Percentiles rank a stretch among this genome's conserved stretches.
phyloP scores from a whole-genome alignment of 768 basidiomycete genomes.

The Russula earlei region DNA sequence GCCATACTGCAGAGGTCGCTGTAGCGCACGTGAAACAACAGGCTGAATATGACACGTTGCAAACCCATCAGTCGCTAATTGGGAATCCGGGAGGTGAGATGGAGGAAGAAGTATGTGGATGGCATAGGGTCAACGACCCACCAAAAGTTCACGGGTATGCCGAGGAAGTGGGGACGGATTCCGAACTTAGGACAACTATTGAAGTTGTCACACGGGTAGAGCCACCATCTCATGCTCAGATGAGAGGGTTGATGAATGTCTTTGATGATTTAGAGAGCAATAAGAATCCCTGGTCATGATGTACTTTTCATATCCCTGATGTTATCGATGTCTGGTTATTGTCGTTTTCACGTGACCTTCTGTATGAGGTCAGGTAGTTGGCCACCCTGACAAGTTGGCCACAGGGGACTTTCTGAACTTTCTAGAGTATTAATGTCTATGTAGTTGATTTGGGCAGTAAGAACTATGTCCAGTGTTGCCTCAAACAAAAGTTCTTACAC shows the following conservation, averaged over 20 bases:
- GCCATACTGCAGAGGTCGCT: conserved; percentile 43
- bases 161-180: background rate
- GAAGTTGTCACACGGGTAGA: conserved; percentile 23
- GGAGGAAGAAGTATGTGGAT: conserved; percentile 27
- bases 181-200: conserved; percentile 12
- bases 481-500: no score
- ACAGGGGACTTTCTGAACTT: no score
- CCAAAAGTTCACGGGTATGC: background rate
- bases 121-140: conserved; percentile 13
- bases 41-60: conserved; percentile 41
- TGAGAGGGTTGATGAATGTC: conserved; percentile 21
- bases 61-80: conserved; percentile 41
- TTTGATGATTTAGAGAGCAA: conserved; percentile 32
- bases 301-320: background rate
- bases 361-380: no score
- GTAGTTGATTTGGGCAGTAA: no score
- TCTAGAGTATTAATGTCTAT: no score
- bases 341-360: no score
- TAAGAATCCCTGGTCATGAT: conserved; percentile 53
- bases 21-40: conserved; percentile 45
- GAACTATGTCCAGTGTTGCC: no score
- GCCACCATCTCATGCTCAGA: conserved; percentile 37
- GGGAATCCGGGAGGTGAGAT: conserved; percentile 35
- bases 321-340: no score
- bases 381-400: no score